Evolutionary conservation across 352 stramenopile species (phyloP).

Genomic region (Pythium monospermum): DNA sequence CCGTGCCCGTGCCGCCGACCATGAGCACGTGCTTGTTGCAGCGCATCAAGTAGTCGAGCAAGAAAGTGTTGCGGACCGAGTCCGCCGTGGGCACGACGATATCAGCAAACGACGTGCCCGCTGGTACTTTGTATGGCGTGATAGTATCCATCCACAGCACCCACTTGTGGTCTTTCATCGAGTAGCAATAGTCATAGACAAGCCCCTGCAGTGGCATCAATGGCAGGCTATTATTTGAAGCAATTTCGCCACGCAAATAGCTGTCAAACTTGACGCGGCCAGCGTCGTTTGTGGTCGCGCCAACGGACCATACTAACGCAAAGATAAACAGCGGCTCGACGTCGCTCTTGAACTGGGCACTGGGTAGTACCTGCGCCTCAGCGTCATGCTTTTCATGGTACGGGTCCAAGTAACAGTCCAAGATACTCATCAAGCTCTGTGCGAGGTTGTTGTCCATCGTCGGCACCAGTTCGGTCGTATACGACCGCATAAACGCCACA

Average conservation of each 20-base stretch:
- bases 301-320: conserved; percentile 90
- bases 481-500: conserved; percentile 83
- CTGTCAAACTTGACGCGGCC: conserved; percentile 86
- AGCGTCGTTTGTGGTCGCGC: conserved; percentile 85
- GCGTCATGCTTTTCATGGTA: conserved; percentile 55
- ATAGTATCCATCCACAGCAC: conserved; percentile 93
- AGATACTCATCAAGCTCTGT: conserved; percentile 88
- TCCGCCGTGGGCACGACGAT: conserved; percentile 93
- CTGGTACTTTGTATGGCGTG: conserved; percentile 64
- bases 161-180: conserved; percentile 87
- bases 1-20: conserved; percentile 91
- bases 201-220: conserved; percentile 53
- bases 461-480: conserved; percentile 85
- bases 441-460: conserved; percentile 93
- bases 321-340: conserved; percentile 91
- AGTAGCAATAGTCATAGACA: conserved; percentile 92
- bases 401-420: conserved; percentile 87
- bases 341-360: conserved; percentile 68
- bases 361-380: conserved; percentile 34
- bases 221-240: conserved; percentile 51
- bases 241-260: conserved; percentile 85
- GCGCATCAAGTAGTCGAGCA: conserved; percentile 84
- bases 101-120: conserved; percentile 79
- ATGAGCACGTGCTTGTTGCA: conserved; percentile 92
- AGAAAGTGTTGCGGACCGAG: conserved; percentile 91